phyloP scores from a whole-genome alignment of 495 filamentous ascomycete genomes.

The Tuber brumale region DNA sequence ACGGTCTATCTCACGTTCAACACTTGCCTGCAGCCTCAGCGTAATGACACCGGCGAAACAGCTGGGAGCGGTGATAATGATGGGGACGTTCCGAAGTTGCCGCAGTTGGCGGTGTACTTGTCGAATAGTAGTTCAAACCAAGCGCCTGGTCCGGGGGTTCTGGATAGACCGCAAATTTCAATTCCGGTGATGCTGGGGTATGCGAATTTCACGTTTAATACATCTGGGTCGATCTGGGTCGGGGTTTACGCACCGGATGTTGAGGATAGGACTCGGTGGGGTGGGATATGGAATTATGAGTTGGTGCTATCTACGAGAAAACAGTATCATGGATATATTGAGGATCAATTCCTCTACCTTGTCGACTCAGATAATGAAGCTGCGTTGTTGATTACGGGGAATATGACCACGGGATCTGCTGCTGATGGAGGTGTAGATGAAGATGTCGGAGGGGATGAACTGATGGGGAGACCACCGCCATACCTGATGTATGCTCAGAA shows the following conservation, averaged over 20 bases:
- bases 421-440: constrained; percentile 33
- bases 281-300: constrained; percentile 60
- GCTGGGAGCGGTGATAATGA: constrained; percentile 24
- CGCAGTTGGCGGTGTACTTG: constrained; percentile 71
- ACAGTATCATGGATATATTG: constrained; percentile 58
- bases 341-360: constrained; percentile 54
- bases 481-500: constrained; percentile 76
- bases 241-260: constrained; percentile 62
- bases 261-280: constrained; percentile 40
- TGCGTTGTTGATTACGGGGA: constrained; percentile 69
- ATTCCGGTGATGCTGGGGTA: constrained; percentile 55
- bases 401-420: constrained; percentile 52
- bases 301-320: constrained; percentile 75
- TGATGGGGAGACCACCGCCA: constrained; percentile 48
- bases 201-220: constrained; percentile 51
- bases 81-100: constrained; percentile 43
- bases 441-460: constrained; percentile 15
- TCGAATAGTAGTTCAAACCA: constrained; percentile 60
- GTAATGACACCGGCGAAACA: constrained; percentile 45
- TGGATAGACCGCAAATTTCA: constrained; percentile 47
- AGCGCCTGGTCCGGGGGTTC: constrained; percentile 57
- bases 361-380: constrained; percentile 73
- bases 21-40: constrained; percentile 65
- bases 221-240: constrained; percentile 62
- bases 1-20: constrained; percentile 70